Evolutionary conservation across 139 green algal species (phyloP), one percentile per base, ranked within the genome.

Genomic region (Chlorella ohadii): DNA sequence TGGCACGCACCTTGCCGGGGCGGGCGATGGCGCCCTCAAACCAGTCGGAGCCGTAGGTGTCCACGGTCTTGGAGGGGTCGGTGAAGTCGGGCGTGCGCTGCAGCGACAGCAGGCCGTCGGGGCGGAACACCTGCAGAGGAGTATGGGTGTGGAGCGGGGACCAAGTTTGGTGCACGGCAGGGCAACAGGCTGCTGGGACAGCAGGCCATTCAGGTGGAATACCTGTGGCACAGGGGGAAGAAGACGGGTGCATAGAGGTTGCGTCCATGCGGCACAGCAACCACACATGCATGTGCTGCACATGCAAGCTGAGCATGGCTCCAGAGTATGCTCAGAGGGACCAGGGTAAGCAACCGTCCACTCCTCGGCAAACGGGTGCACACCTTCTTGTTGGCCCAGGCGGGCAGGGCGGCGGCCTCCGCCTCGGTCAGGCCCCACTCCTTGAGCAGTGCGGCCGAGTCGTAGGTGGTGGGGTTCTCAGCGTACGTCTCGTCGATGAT

Each of bases 401-500:
- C 80, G 66, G 86, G 81, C 51, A 80, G 38, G 66, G 39, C 33
- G 25, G 44, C 23, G 19, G 76, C 71, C 39, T 72, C 44, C 28
- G 41, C 15, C 4, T 36, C 34, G 44, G 76, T 75, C 13, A 92
- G 39, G 56, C 61, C 74, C 67, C 78, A 83, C 34, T 81, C 70
- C 38, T 56, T 16, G 41, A 91, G 57, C 79, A 95, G 92, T 31
- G 36, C 51, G 41, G 72, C 51, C 25, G 90, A 17, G 31, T 77
- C 85, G 86, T 93, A 94, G 64, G 31, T 33, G 4, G 73, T 72
- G 65, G 88, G 87, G 78, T 89, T 79, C 7, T 51, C 0, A 4
- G 85, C 72, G 66, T 87, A 95, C 1, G 89, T 90, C 84, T 96
- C 93, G 76, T 96, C 93, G 31, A 96, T 91, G 3, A 95, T 67